Evolutionary conservation across 306 rosid species (phyloP).

Genomic region (Hippophae gyantsensis): DNA sequence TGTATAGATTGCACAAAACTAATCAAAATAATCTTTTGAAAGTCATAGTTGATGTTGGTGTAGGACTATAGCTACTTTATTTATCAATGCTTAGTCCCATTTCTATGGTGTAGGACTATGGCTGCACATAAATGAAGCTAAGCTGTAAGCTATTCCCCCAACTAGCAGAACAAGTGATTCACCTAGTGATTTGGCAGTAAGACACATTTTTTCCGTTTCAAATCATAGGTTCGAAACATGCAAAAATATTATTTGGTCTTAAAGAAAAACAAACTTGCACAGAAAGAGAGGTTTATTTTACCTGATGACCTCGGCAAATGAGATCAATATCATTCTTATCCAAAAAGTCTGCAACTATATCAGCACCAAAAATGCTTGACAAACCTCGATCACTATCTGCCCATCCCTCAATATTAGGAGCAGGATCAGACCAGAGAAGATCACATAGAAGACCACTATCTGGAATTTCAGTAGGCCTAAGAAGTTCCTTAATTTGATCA

Average conservation of each 20-base stretch:
- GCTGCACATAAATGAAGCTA: too few relatives aligned
- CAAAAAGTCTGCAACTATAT: constrained; percentile 44
- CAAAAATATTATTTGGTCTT: too few relatives aligned
- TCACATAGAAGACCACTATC: constrained; percentile 71
- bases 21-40: background rate
- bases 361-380: constrained; percentile 66
- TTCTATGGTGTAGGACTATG: too few relatives aligned
- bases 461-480: constrained; percentile 68
- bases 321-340: constrained; percentile 72
- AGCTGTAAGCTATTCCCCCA: too few relatives aligned
- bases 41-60: too few relatives aligned
- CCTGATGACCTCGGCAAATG: constrained; percentile 83
- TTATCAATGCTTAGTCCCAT: too few relatives aligned
- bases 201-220: too few relatives aligned
- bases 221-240: too few relatives aligned
- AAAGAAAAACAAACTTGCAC: background rate
- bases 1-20: constrained; percentile 5
- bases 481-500: constrained; percentile 54
- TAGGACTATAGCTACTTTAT: too few relatives aligned
- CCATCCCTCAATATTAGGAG: constrained; percentile 52
- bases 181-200: too few relatives aligned
- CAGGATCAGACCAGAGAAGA: constrained; percentile 88
- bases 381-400: constrained; percentile 67
- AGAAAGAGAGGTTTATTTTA: constrained; percentile 19
- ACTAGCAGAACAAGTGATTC: too few relatives aligned